Evolutionary conservation across 2,329 filamentous ascomycete species (phyloP), one percentile per base, ranked within the genome.

Genomic region (Colletotrichum sp.): DNA sequence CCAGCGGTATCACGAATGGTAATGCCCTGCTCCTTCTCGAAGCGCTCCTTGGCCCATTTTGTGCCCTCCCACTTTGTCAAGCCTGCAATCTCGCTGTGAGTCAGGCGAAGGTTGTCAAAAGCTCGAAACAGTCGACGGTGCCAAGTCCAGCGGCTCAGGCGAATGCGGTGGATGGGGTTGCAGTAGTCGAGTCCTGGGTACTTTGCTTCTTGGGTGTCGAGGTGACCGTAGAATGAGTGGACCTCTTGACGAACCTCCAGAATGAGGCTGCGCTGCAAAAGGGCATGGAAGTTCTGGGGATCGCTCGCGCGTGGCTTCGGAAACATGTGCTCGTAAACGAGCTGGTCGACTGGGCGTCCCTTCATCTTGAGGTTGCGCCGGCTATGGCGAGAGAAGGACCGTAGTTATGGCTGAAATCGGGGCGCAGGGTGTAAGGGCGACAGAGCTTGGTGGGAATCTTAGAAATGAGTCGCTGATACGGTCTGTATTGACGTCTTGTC

Each of bases 21-120:
- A 75, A 94, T 89, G 39, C 92, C 92, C 80, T 95, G 93, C 81
- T 96, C 94, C 73, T 90, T 89, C 87, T 96, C 94, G 82, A 93
- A 96, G 71, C 94, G 91, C 82, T 96, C 94, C 82, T 95, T 93
- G 77, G 95, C 95, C 94, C 94, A 96, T 77, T 93, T 92, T 12
- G 94, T 96, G 73, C 94, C 94, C 86, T 96, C 94, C 94, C 94
- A 96, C 81, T 94, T 93, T 75, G 94, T 96, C 82, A 96, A 87
- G 65, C 88, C 88, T 70, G 91, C 89, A 79, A 96, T 95, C 82
- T 96, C 94, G 79, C 88, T 86, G 73, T 91, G 86, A 9, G 94
- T 96, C 52, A 96, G 88, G 59, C 89, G 89, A 28, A 96, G 88
- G 30, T 85, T 86, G 84, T 96, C 94, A 80, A 96, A 95, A 32